Percentiles rank a stretch among this genome's conserved stretches.
Conservation (phyloP, 371 early-diverging fungal species). For the Mortierella sp. region DNA sequence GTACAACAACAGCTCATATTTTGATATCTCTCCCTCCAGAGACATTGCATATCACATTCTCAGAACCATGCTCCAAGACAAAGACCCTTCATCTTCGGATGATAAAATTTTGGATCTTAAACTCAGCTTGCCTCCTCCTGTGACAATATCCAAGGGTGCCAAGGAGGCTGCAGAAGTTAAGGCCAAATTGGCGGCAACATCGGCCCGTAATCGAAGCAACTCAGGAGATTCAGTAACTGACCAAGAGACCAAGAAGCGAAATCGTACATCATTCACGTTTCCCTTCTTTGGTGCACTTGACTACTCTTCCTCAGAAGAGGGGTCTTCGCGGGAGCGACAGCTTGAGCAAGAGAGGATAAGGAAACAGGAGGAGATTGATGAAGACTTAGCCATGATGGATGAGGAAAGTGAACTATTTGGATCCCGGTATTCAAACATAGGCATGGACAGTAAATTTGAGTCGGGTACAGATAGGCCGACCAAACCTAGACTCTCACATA, state of each 20-base stretch:
- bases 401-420: slow-evolving; percentile 46
- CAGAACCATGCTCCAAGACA: slow-evolving; percentile 26
- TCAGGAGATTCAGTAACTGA: not conserved
- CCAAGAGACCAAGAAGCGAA: slow-evolving; percentile 28
- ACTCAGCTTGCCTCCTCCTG: slow-evolving; percentile 23
- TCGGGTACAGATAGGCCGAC: not conserved
- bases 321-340: not conserved
- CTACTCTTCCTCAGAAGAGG: slow-evolving; percentile 22
- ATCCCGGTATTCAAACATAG: slow-evolving; percentile 22
- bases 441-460: slow-evolving; percentile 2
- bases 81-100: slow-evolving; percentile 2
- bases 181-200: slow-evolving; percentile 19
- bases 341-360: slow-evolving; percentile 5
- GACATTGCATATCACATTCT: slow-evolving; percentile 53
- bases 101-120: slow-evolving; percentile 31
- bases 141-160: slow-evolving; percentile 20
- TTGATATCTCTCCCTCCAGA: slow-evolving; percentile 7
- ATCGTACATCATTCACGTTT: slow-evolving; percentile 46
- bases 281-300: slow-evolving; percentile 41
- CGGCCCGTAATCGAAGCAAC: slow-evolving; percentile 12
- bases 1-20: not conserved
- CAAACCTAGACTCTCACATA: not conserved
- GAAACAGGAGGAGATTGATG: slow-evolving; percentile 24
- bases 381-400: slow-evolving; percentile 37
- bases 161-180: slow-evolving; percentile 42